phyloP scores from a whole-genome alignment of 306 rosid genomes.

The Dicorynia guianensis region DNA sequence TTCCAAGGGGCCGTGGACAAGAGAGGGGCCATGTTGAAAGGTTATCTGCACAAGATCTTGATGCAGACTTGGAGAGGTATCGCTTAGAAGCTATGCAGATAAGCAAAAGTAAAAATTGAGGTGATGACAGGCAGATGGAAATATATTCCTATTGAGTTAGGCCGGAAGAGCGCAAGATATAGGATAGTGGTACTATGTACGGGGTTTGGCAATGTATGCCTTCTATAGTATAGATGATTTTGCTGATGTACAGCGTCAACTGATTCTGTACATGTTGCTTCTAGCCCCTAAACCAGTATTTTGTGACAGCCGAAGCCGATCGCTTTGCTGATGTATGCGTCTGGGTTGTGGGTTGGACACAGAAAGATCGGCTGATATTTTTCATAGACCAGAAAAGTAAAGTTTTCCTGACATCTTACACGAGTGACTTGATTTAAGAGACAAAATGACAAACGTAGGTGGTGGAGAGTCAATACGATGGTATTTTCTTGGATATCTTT shows the following conservation, averaged over 20 bases:
- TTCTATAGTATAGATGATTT: neutral
- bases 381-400: neutral
- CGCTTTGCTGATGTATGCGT: neutral
- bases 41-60: slow-evolving; percentile 48
- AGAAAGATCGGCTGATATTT: neutral
- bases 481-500: too few species aligned
- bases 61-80: slow-evolving; percentile 59
- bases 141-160: slow-evolving; percentile 23
- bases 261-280: neutral
- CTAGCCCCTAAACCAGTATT: slow-evolving; percentile 9
- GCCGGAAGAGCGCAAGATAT: neutral
- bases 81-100: slow-evolving; percentile 44
- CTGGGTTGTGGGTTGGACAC: neutral
- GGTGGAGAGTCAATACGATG: too few species aligned
- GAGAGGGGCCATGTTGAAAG: slow-evolving; percentile 22
- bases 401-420: neutral
- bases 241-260: slow-evolving; percentile 10
- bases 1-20: slow-evolving; percentile 39
- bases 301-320: neutral
- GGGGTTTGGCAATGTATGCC: neutral
- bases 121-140: slow-evolving; percentile 3
- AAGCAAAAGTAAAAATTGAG: slow-evolving; percentile 31
- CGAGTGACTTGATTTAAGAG: neutral
- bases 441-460: neutral
- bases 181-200: too few species aligned